Base-by-base conservation (phyloP, 495 filamentous ascomycete species). In the Aspergillus funiculosus region DNA sequence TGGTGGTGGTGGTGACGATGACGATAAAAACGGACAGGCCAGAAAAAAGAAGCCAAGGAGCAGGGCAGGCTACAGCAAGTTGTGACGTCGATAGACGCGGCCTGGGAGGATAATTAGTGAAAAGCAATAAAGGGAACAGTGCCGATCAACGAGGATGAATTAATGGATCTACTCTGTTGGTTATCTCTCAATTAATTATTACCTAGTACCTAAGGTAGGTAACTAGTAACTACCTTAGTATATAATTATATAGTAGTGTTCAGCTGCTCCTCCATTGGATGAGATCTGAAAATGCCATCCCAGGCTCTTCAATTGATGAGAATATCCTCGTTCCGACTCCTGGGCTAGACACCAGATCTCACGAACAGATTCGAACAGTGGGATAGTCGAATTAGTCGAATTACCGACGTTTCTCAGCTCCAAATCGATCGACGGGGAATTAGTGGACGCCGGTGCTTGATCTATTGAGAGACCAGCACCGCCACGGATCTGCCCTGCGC, bases 391-490 rank as follows among this genome's bases (percentile, higher is more conserved):
- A n/a, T n/a, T n/a, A n/a, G n/a, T n/a, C 5, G 37, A 24, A 39
- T 42, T 42, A 42, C 39, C 26, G 30, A 30, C 10, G 11, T 13
- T 25, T 10, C 9, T 17, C 21, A 34, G 36, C 44, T 31, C 36
- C 27, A 21, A 38, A 31, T 47, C 17, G 44, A 47, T 37, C 47
- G 28, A 20, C 39, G 32, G 34, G 27, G 14, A 35, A 50, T 50
- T 48, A 55, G 43, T 47, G 31, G 46, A 40, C 28, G 46, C 41
- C 34, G 29, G 42, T 27, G 19, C 29, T 10, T 42, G 47, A 48
- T 50, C 52, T 54, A 50, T 47, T 50, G 42, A 39, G 8, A 39
- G 8, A 17, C 14, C 13, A 18, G 48, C 52, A 51, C 52, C 52
- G 52, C 52, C 52, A 51, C 52, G 11, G 21, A 34, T 44, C 39